Base-by-base conservation (phyloP, 306 rosid genomes). In the Pyrus communis region DNA sequence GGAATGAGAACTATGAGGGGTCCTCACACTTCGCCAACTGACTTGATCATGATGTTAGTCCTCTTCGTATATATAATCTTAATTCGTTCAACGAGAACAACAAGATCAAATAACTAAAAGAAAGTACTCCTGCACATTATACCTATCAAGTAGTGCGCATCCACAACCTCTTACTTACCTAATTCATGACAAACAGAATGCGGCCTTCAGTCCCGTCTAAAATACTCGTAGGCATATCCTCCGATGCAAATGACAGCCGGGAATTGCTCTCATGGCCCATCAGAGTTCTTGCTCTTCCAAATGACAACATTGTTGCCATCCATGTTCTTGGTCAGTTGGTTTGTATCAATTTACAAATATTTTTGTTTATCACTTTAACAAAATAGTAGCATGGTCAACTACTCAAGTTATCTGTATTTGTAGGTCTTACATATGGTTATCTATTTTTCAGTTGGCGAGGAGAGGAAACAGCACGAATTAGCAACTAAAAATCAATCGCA, bases 181-280 rank as follows among this genome's bases (percentile, higher is more conserved):
- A 17, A 51, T 51, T 51, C 9, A 58, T 6, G 27, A n/a, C 13
- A 67, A 30, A 60, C 73, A 64, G 72, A 67, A 88, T 91, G 96
- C 77, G 63, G 67, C 75, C 81, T 78, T 66, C 89, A 5, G 60
- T 84, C 17, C 87, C 96, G 43, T 31, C 90, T 54, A 88, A 78
- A 74, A 83, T 95, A 83, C 97, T 95, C 31, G 78, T 92, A 63
- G 97, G 96, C 35, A 91, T 95, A 55, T 86, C 98, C 61, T 82
- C 89, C 58, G 87, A 90, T 83, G 54, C 81, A 38, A 70, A 84
- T 18, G 89, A 95, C 42, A 89, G 97, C 87, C 87, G 82, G 77
- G 92, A 90, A 73, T 71, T 89, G 77, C 92, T 92, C 68, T 90
- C 93, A 22, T 85, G 97, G 93, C 87, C 97, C 67, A 84, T 90